phyloP scores from a whole-genome alignment of 1,139 yeast genomes.

The Saccharomyces pastorianus region DNA sequence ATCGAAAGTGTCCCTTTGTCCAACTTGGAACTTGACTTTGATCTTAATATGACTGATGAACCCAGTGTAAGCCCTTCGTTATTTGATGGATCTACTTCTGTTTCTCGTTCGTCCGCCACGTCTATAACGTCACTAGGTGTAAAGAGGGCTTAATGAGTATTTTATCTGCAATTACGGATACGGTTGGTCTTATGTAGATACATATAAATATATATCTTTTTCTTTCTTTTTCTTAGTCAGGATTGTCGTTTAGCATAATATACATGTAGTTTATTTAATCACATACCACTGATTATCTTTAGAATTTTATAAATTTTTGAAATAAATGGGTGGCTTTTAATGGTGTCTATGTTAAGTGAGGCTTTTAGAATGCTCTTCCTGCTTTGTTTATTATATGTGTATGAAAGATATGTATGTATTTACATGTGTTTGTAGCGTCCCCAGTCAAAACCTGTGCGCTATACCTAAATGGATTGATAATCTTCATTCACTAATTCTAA shows the following conservation, averaged over 20 bases:
- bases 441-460: neutral
- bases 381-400: neutral
- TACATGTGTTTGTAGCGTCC: neutral
- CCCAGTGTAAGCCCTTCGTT: conserved; percentile 22
- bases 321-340: neutral
- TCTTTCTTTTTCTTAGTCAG: conserved; percentile 1
- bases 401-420: neutral
- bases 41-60: conserved; percentile 19
- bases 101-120: conserved; percentile 29
- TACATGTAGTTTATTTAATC: neutral
- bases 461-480: neutral
- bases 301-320: no score
- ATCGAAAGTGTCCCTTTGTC: conserved; percentile 28
- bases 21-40: conserved; percentile 18
- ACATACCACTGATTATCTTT: neutral
- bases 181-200: neutral
- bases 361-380: neutral
- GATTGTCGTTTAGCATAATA: neutral
- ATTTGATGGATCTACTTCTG: conserved; percentile 23
- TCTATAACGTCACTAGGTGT: conserved; percentile 26
- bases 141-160: neutral
- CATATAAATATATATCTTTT: neutral
- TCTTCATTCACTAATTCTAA: conserved; percentile 10
- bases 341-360: neutral
- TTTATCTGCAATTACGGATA: neutral